Conservation (phyloP, 257 asterid genomes). For the Haberlea rhodopensis region DNA sequence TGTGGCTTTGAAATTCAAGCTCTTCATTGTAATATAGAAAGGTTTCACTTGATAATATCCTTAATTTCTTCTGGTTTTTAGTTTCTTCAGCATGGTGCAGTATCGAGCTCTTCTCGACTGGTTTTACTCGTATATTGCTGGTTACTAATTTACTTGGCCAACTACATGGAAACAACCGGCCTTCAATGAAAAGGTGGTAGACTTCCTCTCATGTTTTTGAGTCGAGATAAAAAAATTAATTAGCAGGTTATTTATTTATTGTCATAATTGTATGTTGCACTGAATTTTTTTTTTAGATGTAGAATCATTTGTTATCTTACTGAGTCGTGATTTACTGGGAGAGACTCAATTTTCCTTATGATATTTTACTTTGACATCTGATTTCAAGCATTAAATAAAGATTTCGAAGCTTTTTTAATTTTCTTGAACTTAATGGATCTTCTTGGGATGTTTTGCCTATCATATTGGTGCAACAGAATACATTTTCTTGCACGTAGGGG, state of each 20-base stretch:
- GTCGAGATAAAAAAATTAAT: slow-evolving; percentile 17
- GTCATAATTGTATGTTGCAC: slow-evolving; percentile 6
- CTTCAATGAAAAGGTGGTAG: slow-evolving; percentile 51
- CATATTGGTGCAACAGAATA: too few species aligned
- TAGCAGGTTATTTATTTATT: slow-evolving; percentile 23
- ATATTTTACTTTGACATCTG: not conserved
- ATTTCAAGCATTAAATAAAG: not conserved
- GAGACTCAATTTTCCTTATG: slow-evolving; percentile 6
- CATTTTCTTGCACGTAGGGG: too few species aligned
- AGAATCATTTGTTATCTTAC: slow-evolving; percentile 23
- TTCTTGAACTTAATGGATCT: not conserved
- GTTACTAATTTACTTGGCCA: slow-evolving; percentile 85
- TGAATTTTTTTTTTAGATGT: slow-evolving; percentile 19
- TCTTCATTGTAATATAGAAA: too few species aligned
- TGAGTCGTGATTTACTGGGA: not conserved
- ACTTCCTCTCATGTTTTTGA: slow-evolving; percentile 20
- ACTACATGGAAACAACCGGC: slow-evolving; percentile 66
- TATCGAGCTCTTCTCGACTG: slow-evolving; percentile 18
- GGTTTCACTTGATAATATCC: not conserved
- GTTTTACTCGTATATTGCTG: slow-evolving; percentile 39
- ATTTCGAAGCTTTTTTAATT: not conserved
- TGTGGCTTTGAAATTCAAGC: too few species aligned
- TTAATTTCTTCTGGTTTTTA: not conserved
- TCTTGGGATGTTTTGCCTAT: too few species aligned
- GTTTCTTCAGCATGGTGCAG: slow-evolving; percentile 11